Base-by-base conservation (phyloP, 2,329 filamentous ascomycete genomes). In the Penicillium expansum region DNA sequence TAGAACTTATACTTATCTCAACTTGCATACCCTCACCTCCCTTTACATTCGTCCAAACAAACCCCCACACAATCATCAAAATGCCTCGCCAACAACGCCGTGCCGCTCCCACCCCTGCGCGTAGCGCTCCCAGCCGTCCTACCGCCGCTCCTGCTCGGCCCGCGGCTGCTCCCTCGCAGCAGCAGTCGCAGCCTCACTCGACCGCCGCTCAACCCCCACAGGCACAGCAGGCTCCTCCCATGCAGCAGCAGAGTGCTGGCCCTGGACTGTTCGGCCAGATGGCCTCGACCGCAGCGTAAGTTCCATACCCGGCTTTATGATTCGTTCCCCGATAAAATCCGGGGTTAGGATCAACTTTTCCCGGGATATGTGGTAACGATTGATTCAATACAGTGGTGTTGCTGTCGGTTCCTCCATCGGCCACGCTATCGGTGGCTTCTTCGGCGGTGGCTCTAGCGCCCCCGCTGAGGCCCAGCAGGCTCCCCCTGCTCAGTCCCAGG, bases 201-300 rank as follows among this genome's bases (percentile, higher is more conserved):
- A 90, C 91, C 62, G 83, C 88, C 67, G 75, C 80, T 37, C 73
- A 76, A 56, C 79, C 77, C 24, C 74, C 76, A 35, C 68, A 77
- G 52, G 48, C 41, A 33, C 74, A 81, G 60, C 77, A 81, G 48
- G 75, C 80, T 55, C 83, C 84, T 54, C 75, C 80, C 76, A 56
- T 71, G 62, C 60, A 78, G 59, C 60, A 78, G 59, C 79, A 77
- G 64, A 77, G 80, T 52, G 82, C 88, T 64, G 90, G 92, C 29
- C 87, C 91, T 5, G 93, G 94, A 62, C 83, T 99, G 11, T 91
- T 99, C 67, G 93, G 91, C 58, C 91, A 97, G 83, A 97, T 99
- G 90, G 94, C 94, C 65, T 92, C 88, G 73, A 99, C 94, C 56
- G 94, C 94, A 76, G 94, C 94, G 93, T 97, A 88, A 81, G 92